Evolutionary conservation across 345 rosid genomes (phyloP).

Genomic region (Salix koriyanagi): DNA sequence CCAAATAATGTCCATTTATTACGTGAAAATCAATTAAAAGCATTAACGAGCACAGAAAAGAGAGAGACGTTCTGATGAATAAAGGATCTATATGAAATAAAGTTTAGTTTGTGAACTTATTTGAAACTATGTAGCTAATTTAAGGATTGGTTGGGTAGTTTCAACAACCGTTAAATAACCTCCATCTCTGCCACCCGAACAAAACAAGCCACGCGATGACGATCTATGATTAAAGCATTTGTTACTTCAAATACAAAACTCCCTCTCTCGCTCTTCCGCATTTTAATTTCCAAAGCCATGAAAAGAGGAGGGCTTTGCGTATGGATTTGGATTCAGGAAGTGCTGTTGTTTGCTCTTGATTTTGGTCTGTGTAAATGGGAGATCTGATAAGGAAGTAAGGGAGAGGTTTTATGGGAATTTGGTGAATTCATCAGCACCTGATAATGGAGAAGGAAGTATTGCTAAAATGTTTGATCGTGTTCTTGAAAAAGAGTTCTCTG

Average conservation of each 20-base stretch:
- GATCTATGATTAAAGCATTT: neutral
- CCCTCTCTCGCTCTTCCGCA: neutral
- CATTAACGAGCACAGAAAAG: neutral
- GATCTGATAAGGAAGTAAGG: slow-evolving; percentile 87
- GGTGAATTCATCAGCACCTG: slow-evolving; percentile 64
- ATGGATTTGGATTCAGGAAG: neutral
- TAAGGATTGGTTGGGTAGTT: neutral
- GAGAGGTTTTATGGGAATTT: slow-evolving; percentile 87
- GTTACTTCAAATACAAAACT: neutral
- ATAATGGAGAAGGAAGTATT: slow-evolving; percentile 63
- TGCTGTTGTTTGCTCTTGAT: slow-evolving; percentile 32
- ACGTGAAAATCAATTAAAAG: neutral
- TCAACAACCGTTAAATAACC: neutral
- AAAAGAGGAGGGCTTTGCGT: neutral
- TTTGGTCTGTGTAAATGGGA: slow-evolving; percentile 31
- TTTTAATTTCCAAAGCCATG: neutral
- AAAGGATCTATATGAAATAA: neutral
- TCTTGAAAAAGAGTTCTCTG: slow-evolving; percentile 89
- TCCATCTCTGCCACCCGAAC: neutral
- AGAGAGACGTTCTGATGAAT: neutral
- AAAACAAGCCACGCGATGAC: neutral
- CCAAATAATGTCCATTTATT: neutral
- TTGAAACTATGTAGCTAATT: neutral
- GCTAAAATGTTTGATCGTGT: slow-evolving; percentile 94
- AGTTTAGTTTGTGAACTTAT: neutral